Base-by-base conservation (phyloP, 371 early-diverging fungal species). In the Spraguea lophii region DNA sequence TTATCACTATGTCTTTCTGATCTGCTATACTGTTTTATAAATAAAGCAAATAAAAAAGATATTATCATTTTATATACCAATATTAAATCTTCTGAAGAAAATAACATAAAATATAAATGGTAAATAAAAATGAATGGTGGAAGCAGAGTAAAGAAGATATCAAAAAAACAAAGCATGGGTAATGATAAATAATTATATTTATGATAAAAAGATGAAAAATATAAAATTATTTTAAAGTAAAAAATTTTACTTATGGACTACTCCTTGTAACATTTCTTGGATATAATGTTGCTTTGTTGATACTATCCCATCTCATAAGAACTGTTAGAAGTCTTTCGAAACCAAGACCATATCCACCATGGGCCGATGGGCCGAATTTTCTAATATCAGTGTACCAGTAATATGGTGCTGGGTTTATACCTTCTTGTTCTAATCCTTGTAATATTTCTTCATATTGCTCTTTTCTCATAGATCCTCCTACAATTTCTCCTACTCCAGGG, bases 381-480 rank as follows among this genome's bases (percentile, higher is more conserved):
- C 93, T 81, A 76, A 91, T 88, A 59, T 98, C 97, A 46, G 88
- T 85, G 77, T 81, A 84, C 94, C 94, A 98, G 76, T 91, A 89
- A 78, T 95, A 95, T 40, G 90, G 87, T 1, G 75, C 63, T 23
- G 93, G 82, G 65, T 89, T 86, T 54, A 98, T 83, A 23, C 88
- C 89, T 74, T 90, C 94, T 32, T 84, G 78, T 67, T 78, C 77
- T 69, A 88, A 94, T 19, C 84, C 99, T n/a, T 75, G 84, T 63
- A 87, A 62, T 41, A 98, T 75, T 65, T 84, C 83, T 15, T 81
- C 80, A 72, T 65, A 82, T 60, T 87, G 80, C 45, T 80, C 76
- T 66, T 85, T 85, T 74, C 99, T 81, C 99, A 95, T 98, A 61
- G 85, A 85, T 34, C 94, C 97, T 67, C 99, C 99, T 30, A 90